A percentile compares a stretch with the other conserved stretches of the same genome.
Evolutionary conservation across 306 rosid genomes (phyloP).

Genomic region (Mucuna pruriens): DNA sequence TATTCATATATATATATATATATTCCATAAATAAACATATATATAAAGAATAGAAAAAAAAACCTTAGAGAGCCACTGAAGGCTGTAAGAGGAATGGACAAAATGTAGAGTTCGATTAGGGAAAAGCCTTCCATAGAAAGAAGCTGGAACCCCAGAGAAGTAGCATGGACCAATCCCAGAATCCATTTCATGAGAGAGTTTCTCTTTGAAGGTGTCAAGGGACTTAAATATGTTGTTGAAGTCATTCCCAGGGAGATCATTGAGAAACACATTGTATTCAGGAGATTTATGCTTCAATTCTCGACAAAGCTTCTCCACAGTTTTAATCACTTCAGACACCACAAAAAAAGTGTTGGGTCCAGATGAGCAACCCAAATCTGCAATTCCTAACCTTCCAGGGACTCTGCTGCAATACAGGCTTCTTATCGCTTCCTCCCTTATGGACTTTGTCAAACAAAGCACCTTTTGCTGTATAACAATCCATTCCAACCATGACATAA

Average conservation of each 20-base stretch:
- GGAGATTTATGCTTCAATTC: constrained; percentile 37
- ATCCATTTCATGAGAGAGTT: constrained; percentile 23
- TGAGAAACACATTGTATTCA: constrained; percentile 46
- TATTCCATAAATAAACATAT: no score
- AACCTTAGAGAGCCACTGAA: constrained; percentile 63
- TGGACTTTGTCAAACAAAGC: constrained; percentile 39
- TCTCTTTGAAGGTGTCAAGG: constrained; percentile 38
- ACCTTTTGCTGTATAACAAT: constrained; percentile 47
- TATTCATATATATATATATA: no score
- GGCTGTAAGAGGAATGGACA: constrained; percentile 56
- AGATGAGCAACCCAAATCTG: constrained; percentile 65
- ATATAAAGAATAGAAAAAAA: no score
- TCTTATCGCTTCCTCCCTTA: constrained; percentile 49
- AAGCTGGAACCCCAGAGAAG: constrained; percentile 56
- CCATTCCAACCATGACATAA: no score
- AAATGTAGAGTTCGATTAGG: constrained; percentile 43
- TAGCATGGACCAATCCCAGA: constrained; percentile 43
- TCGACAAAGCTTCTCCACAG: constrained; percentile 41
- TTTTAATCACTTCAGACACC: constrained; percentile 41
- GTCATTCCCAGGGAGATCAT: constrained; percentile 53
- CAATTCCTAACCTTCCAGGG: constrained; percentile 43
- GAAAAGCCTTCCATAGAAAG: constrained; percentile 58
- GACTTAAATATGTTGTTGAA: constrained; percentile 56
- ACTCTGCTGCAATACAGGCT: constrained; percentile 8
- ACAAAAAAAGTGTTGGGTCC: constrained; percentile 63